Percentiles rank a stretch among this genome's conserved stretches.
Conservation (phyloP, 169 alveolate genomes). For the Plasmodium chabaudi region DNA sequence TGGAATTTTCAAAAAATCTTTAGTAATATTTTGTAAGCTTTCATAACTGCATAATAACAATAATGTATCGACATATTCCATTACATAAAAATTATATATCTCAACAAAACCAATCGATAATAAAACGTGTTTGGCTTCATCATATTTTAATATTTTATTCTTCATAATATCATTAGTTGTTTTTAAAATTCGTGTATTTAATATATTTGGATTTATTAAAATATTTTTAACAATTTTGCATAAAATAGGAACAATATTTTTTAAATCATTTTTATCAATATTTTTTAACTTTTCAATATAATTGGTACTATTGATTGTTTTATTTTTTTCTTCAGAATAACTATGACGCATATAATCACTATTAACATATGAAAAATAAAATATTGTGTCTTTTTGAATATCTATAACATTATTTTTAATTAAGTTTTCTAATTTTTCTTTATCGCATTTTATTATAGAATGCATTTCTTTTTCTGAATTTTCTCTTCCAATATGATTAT, state of each 20-base stretch:
- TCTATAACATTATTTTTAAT: slow-evolving; percentile 15
- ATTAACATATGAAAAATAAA: slow-evolving; percentile 47
- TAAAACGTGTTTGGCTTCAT: slow-evolving; percentile 25
- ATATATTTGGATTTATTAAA: slow-evolving; percentile 59
- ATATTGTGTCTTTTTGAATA: slow-evolving; percentile 45
- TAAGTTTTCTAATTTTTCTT: slow-evolving; percentile 37
- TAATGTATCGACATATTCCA: slow-evolving; percentile 52
- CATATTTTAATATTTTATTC: slow-evolving; percentile 50
- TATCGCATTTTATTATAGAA: slow-evolving; percentile 52
- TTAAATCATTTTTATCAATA: slow-evolving; percentile 25
- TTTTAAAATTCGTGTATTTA: slow-evolving; percentile 69
- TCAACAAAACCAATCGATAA: slow-evolving; percentile 48
- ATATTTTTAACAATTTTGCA: slow-evolving; percentile 70
- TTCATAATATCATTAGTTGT: slow-evolving; percentile 67
- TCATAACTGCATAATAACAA: slow-evolving; percentile 59
- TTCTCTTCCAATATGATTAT: background rate
- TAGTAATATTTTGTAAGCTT: slow-evolving; percentile 21
- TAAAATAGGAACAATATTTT: slow-evolving; percentile 36
- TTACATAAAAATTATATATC: slow-evolving; percentile 38
- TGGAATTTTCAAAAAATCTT: slow-evolving; percentile 36
- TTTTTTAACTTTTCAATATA: slow-evolving; percentile 42
- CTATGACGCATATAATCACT: background rate
- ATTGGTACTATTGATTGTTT: slow-evolving; percentile 39
- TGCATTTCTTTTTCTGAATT: background rate
- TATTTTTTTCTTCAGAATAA: slow-evolving; percentile 50